A percentile compares a stretch with the other conserved stretches of the same genome.
Evolutionary conservation across 345 rosid genomes (phyloP).

Genomic region (Salix dunnii): DNA sequence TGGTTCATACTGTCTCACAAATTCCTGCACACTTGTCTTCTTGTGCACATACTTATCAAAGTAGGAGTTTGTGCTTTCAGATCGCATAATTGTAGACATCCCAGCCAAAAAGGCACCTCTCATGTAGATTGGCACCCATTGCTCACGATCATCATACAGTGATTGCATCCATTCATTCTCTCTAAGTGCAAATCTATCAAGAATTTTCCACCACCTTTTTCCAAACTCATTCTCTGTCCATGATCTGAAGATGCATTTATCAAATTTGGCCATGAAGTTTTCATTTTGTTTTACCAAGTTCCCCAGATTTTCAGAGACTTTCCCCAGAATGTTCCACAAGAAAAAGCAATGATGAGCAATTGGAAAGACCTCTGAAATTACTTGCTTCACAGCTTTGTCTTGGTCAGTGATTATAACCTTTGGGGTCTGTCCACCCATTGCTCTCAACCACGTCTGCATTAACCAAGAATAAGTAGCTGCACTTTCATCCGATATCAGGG

Average conservation of each 20-base stretch:
- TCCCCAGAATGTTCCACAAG: slow-evolving; percentile 58
- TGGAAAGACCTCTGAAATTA: slow-evolving; percentile 48
- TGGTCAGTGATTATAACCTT: slow-evolving; percentile 55
- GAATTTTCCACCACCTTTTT: slow-evolving; percentile 67
- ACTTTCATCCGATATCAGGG: slow-evolving; percentile 57
- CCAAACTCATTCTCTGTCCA: slow-evolving; percentile 55
- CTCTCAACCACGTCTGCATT: slow-evolving; percentile 62
- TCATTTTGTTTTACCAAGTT: slow-evolving; percentile 51
- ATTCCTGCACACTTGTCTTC: slow-evolving; percentile 61
- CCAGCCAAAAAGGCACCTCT: slow-evolving; percentile 52
- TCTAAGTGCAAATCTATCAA: slow-evolving; percentile 51
- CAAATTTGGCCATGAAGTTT: slow-evolving; percentile 52
- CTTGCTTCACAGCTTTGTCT: slow-evolving; percentile 39
- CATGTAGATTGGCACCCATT: slow-evolving; percentile 64
- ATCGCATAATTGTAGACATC: slow-evolving; percentile 52
- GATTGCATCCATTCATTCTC: slow-evolving; percentile 52
- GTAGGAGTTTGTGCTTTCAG: slow-evolving; percentile 54
- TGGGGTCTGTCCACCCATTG: slow-evolving; percentile 63
- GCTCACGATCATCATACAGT: slow-evolving; percentile 53
- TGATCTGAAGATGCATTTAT: slow-evolving; percentile 60
- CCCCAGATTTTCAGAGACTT: slow-evolving; percentile 52
- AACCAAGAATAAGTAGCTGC: slow-evolving; percentile 55
- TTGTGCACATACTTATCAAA: slow-evolving; percentile 63
- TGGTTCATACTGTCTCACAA: slow-evolving; percentile 49
- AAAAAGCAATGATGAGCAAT: slow-evolving; percentile 47